Conservation (phyloP, 208 protist species). For the Herpetomonas tarakana region DNA sequence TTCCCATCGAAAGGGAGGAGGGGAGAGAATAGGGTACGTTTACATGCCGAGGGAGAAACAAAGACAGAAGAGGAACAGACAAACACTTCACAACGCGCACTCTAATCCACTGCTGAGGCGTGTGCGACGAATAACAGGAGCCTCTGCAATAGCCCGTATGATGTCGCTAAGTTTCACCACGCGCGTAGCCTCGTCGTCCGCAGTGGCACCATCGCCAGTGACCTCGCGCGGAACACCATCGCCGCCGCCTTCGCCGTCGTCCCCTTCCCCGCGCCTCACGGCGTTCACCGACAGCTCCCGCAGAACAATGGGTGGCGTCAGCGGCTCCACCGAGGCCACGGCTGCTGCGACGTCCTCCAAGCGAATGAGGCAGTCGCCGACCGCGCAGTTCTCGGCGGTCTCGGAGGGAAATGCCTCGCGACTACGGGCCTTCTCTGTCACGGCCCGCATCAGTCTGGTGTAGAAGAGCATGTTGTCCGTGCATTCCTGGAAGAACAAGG, state of each 20-base stretch:
- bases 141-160: slow-evolving; percentile 38
- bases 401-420: slow-evolving; percentile 3
- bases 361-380: slow-evolving; percentile 34
- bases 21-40: no score
- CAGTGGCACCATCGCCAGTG: background rate
- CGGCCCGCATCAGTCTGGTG: slow-evolving; percentile 32
- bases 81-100: slow-evolving; percentile 23
- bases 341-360: slow-evolving; percentile 40
- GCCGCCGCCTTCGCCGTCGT: background rate
- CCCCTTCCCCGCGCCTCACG: slow-evolving; percentile 3
- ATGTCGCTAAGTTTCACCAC: slow-evolving; percentile 54
- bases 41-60: no score
- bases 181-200: slow-evolving; percentile 17
- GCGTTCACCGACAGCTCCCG: slow-evolving; percentile 65
- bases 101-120: slow-evolving; percentile 18
- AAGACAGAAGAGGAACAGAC: slow-evolving; percentile 3
- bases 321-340: slow-evolving; percentile 56
- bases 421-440: slow-evolving; percentile 30
- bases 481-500: slow-evolving; percentile 75
- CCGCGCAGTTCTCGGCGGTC: slow-evolving; percentile 5
- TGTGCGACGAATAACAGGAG: slow-evolving; percentile 62
- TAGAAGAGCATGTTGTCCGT: slow-evolving; percentile 50
- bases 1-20: no score
- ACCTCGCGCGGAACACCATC: background rate
- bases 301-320: slow-evolving; percentile 61